phyloP scores from a whole-genome alignment of 2,329 filamentous ascomycete genomes.

The Bipolaris gigantea region DNA sequence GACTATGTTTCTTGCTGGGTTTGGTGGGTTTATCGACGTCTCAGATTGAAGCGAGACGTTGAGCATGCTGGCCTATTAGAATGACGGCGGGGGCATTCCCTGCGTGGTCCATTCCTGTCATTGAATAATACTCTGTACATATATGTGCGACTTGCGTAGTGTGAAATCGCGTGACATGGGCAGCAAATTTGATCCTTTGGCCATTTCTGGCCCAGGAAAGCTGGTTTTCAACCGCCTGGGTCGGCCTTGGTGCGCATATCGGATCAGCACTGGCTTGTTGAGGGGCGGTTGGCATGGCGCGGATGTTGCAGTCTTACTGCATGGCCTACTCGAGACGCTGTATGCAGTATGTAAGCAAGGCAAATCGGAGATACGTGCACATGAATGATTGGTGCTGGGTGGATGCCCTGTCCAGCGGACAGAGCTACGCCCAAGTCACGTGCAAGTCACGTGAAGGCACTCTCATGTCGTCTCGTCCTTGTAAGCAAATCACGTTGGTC shows the following conservation, averaged over 20 bases:
- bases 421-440: background rate
- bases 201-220: background rate
- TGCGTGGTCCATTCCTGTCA: background rate
- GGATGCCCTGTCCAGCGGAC: background rate
- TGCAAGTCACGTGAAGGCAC: background rate
- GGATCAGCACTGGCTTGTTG: too few relatives aligned
- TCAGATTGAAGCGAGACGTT: background rate
- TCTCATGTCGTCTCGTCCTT: too few relatives aligned
- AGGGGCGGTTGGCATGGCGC: background rate
- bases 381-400: background rate
- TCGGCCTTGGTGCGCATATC: background rate
- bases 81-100: background rate
- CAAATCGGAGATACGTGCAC: background rate
- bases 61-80: background rate
- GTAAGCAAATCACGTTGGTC: background rate
- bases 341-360: background rate
- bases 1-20: conserved; percentile 17
- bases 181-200: too few relatives aligned
- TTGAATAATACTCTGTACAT: background rate
- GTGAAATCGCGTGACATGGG: background rate
- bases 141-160: background rate
- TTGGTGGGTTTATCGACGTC: conserved; percentile 1
- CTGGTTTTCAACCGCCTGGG: background rate
- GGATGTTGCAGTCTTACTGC: background rate
- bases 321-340: background rate